These are phyloP conservation scores for Fusarium multiceps DNA, from an alignment of 2,329 filamentous ascomycete genomes.

Conservation along the genomic window DNA sequence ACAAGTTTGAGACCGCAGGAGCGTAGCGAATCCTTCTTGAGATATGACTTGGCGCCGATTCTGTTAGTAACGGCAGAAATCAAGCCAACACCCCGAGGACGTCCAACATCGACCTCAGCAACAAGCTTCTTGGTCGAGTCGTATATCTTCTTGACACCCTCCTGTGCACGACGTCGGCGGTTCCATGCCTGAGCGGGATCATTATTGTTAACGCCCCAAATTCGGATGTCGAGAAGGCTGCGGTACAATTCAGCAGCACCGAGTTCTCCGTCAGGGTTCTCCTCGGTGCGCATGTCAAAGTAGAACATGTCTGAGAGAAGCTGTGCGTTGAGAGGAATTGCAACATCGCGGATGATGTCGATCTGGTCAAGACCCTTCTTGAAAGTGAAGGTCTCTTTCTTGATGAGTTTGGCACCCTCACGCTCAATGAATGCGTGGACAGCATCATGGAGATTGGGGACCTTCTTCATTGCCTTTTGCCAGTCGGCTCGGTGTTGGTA, in stretches of 20 bases:
- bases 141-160: conserved; percentile 52
- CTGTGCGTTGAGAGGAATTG: conserved; percentile 67
- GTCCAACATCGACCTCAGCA: conserved; percentile 50
- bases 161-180: conserved; percentile 56
- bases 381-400: conserved; percentile 53
- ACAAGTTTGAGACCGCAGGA: conserved; percentile 54
- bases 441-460: conserved; percentile 48
- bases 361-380: conserved; percentile 54
- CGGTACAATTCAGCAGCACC: conserved; percentile 56
- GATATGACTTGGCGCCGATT: conserved; percentile 44
- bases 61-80: conserved; percentile 45
- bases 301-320: conserved; percentile 68
- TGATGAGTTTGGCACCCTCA: conserved; percentile 54
- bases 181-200: conserved; percentile 60
- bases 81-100: conserved; percentile 50
- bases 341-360: conserved; percentile 63
- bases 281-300: conserved; percentile 65
- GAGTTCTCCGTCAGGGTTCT: conserved; percentile 63
- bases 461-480: conserved; percentile 49
- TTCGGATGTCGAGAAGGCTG: conserved; percentile 56
- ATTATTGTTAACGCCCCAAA: conserved; percentile 60
- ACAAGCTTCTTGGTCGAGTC: conserved; percentile 55
- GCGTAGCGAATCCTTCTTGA: conserved; percentile 53
- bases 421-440: conserved; percentile 50
- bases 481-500: conserved; percentile 48